Percentiles rank a stretch among this genome's conserved stretches.
These are phyloP conservation scores for Fusarium sp. DNA, from an alignment of 2,329 filamentous ascomycete genomes.

Conservation along the genomic window DNA sequence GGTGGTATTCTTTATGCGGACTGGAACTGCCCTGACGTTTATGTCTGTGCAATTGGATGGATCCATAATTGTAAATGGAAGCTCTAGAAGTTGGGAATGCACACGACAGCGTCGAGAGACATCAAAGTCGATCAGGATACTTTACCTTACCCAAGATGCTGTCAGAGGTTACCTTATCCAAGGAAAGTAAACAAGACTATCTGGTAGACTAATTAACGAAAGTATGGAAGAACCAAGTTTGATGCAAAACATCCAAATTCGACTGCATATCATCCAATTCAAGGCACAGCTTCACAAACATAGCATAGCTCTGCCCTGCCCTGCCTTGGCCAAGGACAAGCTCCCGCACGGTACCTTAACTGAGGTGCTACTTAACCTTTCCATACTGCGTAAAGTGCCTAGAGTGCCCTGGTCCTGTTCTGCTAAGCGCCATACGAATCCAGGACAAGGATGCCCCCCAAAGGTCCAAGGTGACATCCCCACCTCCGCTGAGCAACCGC, in stretches of 20 bases:
- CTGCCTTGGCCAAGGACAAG: constrained; percentile 12
- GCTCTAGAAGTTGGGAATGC: constrained; percentile 30
- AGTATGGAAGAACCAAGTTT: constrained; percentile 27
- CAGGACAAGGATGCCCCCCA: constrained; percentile 31
- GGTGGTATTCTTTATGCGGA: constrained; percentile 42
- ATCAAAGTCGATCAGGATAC: neutral
- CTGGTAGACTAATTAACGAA: neutral
- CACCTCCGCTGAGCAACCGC: constrained; percentile 47
- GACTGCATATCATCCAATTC: constrained; percentile 38
- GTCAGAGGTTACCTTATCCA: neutral
- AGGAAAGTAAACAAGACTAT: constrained; percentile 12
- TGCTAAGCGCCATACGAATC: constrained; percentile 41
- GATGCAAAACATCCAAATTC: constrained; percentile 39
- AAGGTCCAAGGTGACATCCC: constrained; percentile 37
- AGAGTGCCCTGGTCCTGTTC: constrained; percentile 12
- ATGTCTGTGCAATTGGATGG: constrained; percentile 39
- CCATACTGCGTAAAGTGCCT: constrained; percentile 3
- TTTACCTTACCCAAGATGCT: neutral
- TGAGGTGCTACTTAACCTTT: neutral
- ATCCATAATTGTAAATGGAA: constrained; percentile 21
- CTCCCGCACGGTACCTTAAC: constrained; percentile 10
- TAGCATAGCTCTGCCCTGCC: constrained; percentile 19
- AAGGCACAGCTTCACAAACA: constrained; percentile 35
- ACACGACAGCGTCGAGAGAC: constrained; percentile 8
- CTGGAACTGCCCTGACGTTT: constrained; percentile 29